Evolutionary conservation across 805 yeast species (phyloP).

Genomic region (Metschnikowia kofuensis): DNA sequence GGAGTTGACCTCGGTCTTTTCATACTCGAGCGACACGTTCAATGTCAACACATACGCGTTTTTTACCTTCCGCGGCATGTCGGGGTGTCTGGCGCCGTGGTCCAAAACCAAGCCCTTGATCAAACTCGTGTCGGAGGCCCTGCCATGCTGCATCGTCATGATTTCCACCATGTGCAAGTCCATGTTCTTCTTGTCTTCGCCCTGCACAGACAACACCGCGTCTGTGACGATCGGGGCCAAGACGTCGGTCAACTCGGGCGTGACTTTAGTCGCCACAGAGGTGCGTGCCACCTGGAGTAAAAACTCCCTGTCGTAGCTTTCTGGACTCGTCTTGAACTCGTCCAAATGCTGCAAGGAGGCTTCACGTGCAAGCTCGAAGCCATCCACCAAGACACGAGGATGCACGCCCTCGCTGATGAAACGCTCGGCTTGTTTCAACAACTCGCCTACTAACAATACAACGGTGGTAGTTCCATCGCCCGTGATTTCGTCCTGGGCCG

Average conservation of each 20-base stretch:
- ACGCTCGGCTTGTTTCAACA: conserved; percentile 91
- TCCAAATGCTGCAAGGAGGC: conserved; percentile 70
- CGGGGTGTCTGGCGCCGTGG: conserved; percentile 99
- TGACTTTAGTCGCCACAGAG: conserved; percentile 84
- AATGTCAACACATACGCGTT: conserved; percentile 84
- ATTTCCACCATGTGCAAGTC: conserved; percentile 98
- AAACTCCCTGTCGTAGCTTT: conserved; percentile 76
- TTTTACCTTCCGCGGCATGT: conserved; percentile 87
- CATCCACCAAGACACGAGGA: conserved; percentile 92
- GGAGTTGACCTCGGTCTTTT: conserved; percentile 95
- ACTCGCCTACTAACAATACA: conserved; percentile 88
- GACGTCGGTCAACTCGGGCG: conserved; percentile 69
- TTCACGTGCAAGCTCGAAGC: conserved; percentile 86
- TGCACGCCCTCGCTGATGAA: conserved; percentile 92
- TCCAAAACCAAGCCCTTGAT: conserved; percentile 90
- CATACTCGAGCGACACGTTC: conserved; percentile 94
- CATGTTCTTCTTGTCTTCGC: conserved; percentile 46
- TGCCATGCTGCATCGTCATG: conserved; percentile 95
- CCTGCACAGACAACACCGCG: conserved; percentile 79
- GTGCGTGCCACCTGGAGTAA: conserved; percentile 89
- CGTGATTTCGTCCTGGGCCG: conserved; percentile 98
- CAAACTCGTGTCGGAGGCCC: conserved; percentile 78
- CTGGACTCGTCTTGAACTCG: conserved; percentile 52
- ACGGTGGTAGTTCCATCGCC: conserved; percentile 99
- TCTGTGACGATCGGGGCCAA: conserved; percentile 95